Conservation (phyloP, 2,329 filamentous ascomycete genomes). For the Colletotrichum aenigma region DNA sequence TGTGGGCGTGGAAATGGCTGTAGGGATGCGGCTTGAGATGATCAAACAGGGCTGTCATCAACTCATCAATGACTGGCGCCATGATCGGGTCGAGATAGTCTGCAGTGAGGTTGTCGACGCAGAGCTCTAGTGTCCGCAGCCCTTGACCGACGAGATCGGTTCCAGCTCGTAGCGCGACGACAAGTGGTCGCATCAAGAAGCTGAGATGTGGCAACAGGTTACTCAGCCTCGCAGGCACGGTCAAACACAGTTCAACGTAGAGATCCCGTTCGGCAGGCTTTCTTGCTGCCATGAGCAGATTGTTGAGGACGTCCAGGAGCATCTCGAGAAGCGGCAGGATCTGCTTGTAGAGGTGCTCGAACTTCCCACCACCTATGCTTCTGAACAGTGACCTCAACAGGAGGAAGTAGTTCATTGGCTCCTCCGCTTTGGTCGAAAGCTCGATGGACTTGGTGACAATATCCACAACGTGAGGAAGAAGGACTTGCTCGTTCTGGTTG, state of each 20-base stretch:
- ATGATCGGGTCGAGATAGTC: slow-evolving; percentile 99
- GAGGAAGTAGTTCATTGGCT: slow-evolving; percentile 98
- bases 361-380: slow-evolving; percentile 95
- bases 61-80: slow-evolving; percentile 97
- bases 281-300: slow-evolving; percentile 85
- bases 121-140: slow-evolving; percentile 89
- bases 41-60: slow-evolving; percentile 97
- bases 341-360: slow-evolving; percentile 98
- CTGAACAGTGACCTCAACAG: slow-evolving; percentile 90
- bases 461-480: slow-evolving; percentile 94
- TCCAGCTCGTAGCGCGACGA: slow-evolving; percentile 91
- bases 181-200: slow-evolving; percentile 95
- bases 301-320: slow-evolving; percentile 96
- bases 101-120: slow-evolving; percentile 96
- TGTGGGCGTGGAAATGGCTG: slow-evolving; percentile 96
- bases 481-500: slow-evolving; percentile 90
- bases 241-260: slow-evolving; percentile 96
- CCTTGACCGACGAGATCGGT: slow-evolving; percentile 95
- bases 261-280: slow-evolving; percentile 92
- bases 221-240: slow-evolving; percentile 90
- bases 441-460: slow-evolving; percentile 98
- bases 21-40: slow-evolving; percentile 94
- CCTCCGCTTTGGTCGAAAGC: slow-evolving; percentile 91
- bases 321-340: slow-evolving; percentile 96
- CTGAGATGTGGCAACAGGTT: slow-evolving; percentile 94